Conservation (phyloP, 345 rosid species). For the Lenwebbia sp. region DNA sequence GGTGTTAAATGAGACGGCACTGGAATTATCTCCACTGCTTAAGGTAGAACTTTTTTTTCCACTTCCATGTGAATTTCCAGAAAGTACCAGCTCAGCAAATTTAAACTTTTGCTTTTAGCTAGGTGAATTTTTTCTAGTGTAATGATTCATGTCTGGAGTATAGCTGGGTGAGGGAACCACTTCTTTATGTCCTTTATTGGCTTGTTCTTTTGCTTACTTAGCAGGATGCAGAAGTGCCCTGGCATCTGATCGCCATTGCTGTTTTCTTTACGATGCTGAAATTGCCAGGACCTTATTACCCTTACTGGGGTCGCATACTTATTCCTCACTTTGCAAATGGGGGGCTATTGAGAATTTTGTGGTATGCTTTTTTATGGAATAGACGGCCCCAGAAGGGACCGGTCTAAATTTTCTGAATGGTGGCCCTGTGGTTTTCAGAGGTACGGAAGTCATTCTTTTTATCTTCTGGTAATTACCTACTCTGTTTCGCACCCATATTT, state of each 20-base stretch:
- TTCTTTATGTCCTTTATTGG: not conserved
- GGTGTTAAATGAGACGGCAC: conserved; percentile 37
- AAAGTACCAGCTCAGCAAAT: not conserved
- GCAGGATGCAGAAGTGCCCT: conserved; percentile 81
- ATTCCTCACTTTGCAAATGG: conserved; percentile 87
- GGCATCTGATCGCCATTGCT: conserved; percentile 71
- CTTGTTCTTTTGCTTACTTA: not conserved
- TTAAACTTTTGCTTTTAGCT: not conserved
- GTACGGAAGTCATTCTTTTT: not conserved
- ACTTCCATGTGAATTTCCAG: not conserved
- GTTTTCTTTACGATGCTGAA: conserved; percentile 52
- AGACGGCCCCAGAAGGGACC: conserved; percentile 27
- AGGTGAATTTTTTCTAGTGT: not conserved
- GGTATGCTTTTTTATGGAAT: conserved; percentile 48
- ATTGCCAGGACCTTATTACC: conserved; percentile 79
- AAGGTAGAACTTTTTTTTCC: conserved; percentile 33
- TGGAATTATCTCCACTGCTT: conserved; percentile 61
- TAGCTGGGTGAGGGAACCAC: not conserved
- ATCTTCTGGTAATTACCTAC: not conserved
- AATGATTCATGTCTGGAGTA: not conserved
- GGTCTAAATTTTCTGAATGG: not conserved
- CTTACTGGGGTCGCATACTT: conserved; percentile 75
- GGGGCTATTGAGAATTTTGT: conserved; percentile 48
- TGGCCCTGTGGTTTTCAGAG: not conserved
- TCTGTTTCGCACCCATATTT: not conserved